Conservation (phyloP, 306 rosid species). For the Heteromeles arbutifolia region DNA sequence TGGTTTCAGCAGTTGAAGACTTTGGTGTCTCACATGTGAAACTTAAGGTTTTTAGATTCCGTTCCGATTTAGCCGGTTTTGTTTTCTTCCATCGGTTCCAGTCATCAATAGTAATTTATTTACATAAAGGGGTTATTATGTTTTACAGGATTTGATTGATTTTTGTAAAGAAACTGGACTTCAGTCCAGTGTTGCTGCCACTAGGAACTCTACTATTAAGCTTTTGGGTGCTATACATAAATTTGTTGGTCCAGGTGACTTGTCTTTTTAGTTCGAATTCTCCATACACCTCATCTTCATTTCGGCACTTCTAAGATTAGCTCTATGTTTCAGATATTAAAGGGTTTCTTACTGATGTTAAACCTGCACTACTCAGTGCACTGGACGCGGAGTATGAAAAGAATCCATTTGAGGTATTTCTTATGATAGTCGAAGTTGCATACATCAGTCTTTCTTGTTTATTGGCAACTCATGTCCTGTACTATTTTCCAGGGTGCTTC, state of each 20-base stretch:
- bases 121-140: slow-evolving; percentile 4
- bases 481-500: slow-evolving; percentile 59
- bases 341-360: slow-evolving; percentile 89
- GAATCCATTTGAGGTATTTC: slow-evolving; percentile 80
- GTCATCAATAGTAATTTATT: background rate
- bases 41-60: slow-evolving; percentile 60
- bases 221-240: slow-evolving; percentile 87
- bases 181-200: slow-evolving; percentile 94
- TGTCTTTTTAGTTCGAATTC: slow-evolving; percentile 9
- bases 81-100: background rate
- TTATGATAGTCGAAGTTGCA: slow-evolving; percentile 8
- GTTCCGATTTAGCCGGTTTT: background rate
- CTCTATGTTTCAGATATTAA: slow-evolving; percentile 64
- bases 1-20: slow-evolving; percentile 95
- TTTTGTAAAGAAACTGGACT: slow-evolving; percentile 92
- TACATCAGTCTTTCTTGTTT: slow-evolving; percentile 1
- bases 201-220: slow-evolving; percentile 91
- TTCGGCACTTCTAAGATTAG: slow-evolving; percentile 16
- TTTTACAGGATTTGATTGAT: slow-evolving; percentile 83
- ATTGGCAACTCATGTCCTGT: slow-evolving; percentile 6
- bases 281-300: slow-evolving; percentile 1
- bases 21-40: slow-evolving; percentile 81
- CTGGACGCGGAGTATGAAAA: slow-evolving; percentile 89
- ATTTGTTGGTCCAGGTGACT: slow-evolving; percentile 98
- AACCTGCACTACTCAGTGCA: slow-evolving; percentile 96